These are phyloP conservation scores for Eimeria necatrix DNA, from an alignment of 169 alveolate species.

Conservation along the genomic window DNA sequence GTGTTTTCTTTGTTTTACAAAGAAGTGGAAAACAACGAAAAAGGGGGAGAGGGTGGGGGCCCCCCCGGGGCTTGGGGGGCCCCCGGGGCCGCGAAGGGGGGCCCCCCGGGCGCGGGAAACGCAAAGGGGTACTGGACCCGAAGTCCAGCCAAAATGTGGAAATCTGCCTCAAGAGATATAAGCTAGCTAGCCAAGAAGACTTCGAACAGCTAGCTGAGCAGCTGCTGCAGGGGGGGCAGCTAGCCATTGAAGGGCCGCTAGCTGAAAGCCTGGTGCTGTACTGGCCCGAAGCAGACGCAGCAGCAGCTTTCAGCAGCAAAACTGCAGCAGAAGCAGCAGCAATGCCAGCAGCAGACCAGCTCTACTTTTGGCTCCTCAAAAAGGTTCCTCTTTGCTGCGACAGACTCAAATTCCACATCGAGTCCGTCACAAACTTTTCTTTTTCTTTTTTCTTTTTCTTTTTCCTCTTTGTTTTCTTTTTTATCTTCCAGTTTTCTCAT, in stretches of 20 bases:
- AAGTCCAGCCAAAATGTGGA: slow-evolving; percentile 59
- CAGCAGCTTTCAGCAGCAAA: slow-evolving; percentile 10
- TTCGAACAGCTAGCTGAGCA: slow-evolving; percentile 29
- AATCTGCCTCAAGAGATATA: slow-evolving; percentile 46
- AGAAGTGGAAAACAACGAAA: neutral
- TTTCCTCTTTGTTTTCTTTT: neutral
- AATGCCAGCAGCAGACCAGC: slow-evolving; percentile 57
- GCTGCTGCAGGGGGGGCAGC: slow-evolving; percentile 17
- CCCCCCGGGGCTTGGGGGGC: too few species aligned
- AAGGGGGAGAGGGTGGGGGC: neutral
- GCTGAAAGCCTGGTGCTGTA: slow-evolving; percentile 42
- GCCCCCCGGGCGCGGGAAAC: neutral
- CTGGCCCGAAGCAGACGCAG: slow-evolving; percentile 48
- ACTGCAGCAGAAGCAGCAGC: neutral
- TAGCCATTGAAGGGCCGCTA: slow-evolving; percentile 14
- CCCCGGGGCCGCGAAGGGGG: too few species aligned
- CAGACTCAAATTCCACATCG: slow-evolving; percentile 13
- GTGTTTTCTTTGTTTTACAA: neutral
- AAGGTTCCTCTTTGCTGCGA: slow-evolving; percentile 35
- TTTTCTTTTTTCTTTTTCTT: neutral
- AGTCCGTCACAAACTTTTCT: slow-evolving; percentile 48
- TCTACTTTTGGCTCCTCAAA: neutral
- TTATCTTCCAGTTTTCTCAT: neutral
- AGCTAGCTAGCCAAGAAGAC: neutral
- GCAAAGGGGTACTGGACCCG: slow-evolving; percentile 44